Percentiles rank a stretch among this genome's conserved stretches.
These are phyloP conservation scores for Pelargonium australe DNA, from an alignment of 441 rosid genomes.

Conservation along the genomic window DNA sequence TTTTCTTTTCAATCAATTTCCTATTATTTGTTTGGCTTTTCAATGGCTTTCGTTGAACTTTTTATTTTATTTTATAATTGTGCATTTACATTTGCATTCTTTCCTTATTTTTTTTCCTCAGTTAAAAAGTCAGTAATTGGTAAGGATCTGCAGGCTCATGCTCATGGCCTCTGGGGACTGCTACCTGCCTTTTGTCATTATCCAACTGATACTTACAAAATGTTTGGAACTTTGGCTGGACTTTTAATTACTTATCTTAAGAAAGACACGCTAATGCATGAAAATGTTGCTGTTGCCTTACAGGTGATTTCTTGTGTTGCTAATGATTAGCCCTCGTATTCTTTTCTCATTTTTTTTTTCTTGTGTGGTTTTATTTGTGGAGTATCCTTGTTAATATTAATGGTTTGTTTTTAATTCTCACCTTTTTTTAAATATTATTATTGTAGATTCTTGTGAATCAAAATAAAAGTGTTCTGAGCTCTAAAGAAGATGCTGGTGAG, in stretches of 20 bases:
- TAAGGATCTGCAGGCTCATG: constrained; percentile 58
- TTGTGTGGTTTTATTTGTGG: background rate
- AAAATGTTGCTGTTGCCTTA: constrained; percentile 56
- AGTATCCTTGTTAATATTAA: background rate
- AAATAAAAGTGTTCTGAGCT: constrained; percentile 42
- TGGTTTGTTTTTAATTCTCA: constrained; percentile 2
- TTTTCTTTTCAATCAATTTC: no score
- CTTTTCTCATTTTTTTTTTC: background rate
- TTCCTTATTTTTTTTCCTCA: constrained; percentile 29
- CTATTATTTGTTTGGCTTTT: background rate
- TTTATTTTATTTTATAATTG: constrained; percentile 8
- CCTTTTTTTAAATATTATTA: background rate
- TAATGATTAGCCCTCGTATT: background rate
- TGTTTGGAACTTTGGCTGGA: constrained; percentile 49
- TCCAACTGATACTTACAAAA: constrained; percentile 54
- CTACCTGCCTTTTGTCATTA: constrained; percentile 76
- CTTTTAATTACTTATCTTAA: constrained; percentile 50
- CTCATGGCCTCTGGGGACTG: constrained; percentile 64
- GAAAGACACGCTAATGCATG: constrained; percentile 62
- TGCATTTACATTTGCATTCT: constrained; percentile 12
- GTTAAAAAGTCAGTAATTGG: constrained; percentile 54
- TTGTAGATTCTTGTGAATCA: constrained; percentile 62
- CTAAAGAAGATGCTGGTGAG: constrained; percentile 27
- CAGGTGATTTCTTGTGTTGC: constrained; percentile 39
- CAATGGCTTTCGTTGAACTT: constrained; percentile 6